These are phyloP conservation scores for Alternaria novae-zelandiae DNA, from an alignment of 2,329 filamentous ascomycete species.

Conservation along the genomic window DNA sequence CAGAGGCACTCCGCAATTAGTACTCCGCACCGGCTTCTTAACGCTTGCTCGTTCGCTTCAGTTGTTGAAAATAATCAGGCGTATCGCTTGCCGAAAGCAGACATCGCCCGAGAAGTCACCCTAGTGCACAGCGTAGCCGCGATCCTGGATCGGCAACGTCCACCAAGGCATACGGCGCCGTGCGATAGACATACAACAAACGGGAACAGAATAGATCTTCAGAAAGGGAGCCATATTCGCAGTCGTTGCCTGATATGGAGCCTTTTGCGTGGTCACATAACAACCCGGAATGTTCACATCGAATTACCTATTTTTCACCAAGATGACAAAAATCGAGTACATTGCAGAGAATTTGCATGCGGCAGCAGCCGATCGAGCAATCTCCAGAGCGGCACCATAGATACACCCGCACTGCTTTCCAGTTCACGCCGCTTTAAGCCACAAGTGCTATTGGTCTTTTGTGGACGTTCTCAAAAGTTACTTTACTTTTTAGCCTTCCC, in stretches of 20 bases:
- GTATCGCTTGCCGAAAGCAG: conserved; percentile 9
- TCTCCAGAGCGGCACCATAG: conserved; percentile 10
- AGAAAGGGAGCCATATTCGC: conserved; percentile 1
- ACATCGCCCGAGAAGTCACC: conserved; percentile 1
- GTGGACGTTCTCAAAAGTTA: neutral
- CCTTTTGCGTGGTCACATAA: neutral
- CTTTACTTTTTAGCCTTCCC: conserved; percentile 11
- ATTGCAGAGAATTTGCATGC: conserved; percentile 15
- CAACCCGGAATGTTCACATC: neutral
- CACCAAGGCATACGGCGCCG: neutral
- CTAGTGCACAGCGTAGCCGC: conserved; percentile 6
- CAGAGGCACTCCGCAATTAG: conserved; percentile 33
- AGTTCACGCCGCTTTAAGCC: conserved; percentile 9
- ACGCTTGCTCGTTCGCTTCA: conserved; percentile 13
- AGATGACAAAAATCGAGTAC: conserved; percentile 1
- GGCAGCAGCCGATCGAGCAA: conserved; percentile 12
- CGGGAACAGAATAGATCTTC: conserved; percentile 3
- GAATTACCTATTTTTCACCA: neutral
- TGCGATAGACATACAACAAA: conserved; percentile 3
- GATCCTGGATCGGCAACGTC: neutral
- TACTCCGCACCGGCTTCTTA: conserved; percentile 10
- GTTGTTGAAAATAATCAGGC: conserved; percentile 1
- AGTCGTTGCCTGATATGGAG: neutral
- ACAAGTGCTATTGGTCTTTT: neutral
- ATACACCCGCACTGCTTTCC: neutral